Evolutionary conservation across 768 basidiomycete species (phyloP), one percentile per base, ranked within the genome.

Genomic region (Tylopilus sp.): DNA sequence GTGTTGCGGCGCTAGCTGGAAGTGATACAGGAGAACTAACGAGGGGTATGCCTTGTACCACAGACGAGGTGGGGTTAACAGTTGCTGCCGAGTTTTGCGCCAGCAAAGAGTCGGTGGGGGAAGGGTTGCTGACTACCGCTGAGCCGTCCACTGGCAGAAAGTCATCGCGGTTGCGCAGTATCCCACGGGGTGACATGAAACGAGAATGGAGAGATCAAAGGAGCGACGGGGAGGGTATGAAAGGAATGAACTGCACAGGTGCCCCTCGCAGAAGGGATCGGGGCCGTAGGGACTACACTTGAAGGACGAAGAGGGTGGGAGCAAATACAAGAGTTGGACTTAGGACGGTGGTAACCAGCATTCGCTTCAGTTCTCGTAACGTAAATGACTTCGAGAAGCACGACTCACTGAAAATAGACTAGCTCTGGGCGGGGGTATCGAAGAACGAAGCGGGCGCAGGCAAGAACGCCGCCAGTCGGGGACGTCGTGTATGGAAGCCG

Each of bases 211-310:
- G 38, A 21, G 25, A 45, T 13, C 44, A 21, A 50, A 52, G 22
- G 52, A 51, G 48, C 29, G 51, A 49, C 36, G 30, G 42, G 48
- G 21, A 14, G 24, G 3, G 40, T 48, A n/a, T 3, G 56, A 59
- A 2, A 28, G 54, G 38, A 16, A 4, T 31, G 56, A 9, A 50
- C 14, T 36, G 43, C 34, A 21, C 41, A 29, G 33, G n/a, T 22
- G 54, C 59, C 61, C 62, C 54, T 63, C 59, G 43, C 62, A 56
- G 63, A 64, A 58, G 62, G 63, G 58, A 64, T 46, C 44, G 38
- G 43, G 45, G 29, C 33, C 24, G 40, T 45, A 42, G 48, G 29
- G 26, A 31, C 26, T n/a, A 53, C 31, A 29, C 22, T 26, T 24
- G 48, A 29, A 7, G 31, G 34, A 38, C 40, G 46, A 31, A 24